Evolutionary conservation across 768 basidiomycete species (phyloP).

Genomic region (Stropharia rugosoannulata): DNA sequence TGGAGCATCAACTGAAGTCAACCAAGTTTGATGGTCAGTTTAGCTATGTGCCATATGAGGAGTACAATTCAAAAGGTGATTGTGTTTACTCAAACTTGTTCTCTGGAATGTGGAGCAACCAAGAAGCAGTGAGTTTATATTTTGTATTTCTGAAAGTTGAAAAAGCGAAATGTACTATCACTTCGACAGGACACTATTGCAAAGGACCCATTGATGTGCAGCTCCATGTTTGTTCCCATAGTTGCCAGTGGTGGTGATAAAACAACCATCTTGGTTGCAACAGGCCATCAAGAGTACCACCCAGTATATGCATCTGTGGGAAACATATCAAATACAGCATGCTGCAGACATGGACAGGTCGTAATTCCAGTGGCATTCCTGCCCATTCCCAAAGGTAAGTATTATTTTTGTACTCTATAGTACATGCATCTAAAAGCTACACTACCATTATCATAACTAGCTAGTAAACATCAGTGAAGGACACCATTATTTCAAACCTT

Average conservation of each 20-base stretch:
- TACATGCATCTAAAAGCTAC: too few relatives aligned
- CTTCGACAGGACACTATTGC: constrained; percentile 6
- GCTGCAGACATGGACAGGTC: constrained; percentile 26
- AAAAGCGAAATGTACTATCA: too few relatives aligned
- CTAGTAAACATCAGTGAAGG: constrained; percentile 15
- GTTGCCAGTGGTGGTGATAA: constrained; percentile 38
- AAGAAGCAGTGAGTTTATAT: too few relatives aligned
- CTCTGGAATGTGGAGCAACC: too few relatives aligned
- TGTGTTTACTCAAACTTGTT: too few relatives aligned
- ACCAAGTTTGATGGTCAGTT: too few relatives aligned
- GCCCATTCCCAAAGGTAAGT: constrained; percentile 34
- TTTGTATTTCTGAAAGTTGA: too few relatives aligned
- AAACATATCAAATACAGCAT: constrained; percentile 24
- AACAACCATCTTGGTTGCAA: constrained; percentile 39
- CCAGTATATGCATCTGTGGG: constrained; percentile 32
- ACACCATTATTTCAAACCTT: constrained; percentile 17
- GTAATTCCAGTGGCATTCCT: constrained; percentile 31
- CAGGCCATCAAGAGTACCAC: constrained; percentile 38
- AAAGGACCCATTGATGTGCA: constrained; percentile 10
- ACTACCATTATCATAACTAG: neutral
- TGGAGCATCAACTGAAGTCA: too few relatives aligned
- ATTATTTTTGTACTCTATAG: constrained; percentile 7
- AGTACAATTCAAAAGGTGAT: too few relatives aligned
- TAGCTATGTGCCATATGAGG: too few relatives aligned
- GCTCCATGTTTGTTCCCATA: constrained; percentile 19